Evolutionary conservation across 148 eudicot genomes (phyloP), one percentile per base, ranked within the genome.

Genomic region (Agrostemma githago): DNA sequence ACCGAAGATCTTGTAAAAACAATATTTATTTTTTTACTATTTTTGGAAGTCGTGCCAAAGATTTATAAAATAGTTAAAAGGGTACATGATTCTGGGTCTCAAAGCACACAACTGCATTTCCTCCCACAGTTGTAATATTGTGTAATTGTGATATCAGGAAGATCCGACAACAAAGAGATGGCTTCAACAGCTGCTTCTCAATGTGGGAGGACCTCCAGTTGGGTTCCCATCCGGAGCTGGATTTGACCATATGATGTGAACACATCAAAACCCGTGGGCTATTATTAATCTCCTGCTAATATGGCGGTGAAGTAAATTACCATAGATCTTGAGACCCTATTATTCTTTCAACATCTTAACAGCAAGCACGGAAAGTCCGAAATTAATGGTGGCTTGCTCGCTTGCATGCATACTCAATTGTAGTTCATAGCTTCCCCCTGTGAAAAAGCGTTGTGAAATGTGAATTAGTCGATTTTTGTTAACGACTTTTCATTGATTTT

Each of bases 141-240:
- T 1, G 42, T 62, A 54, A 17, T 48, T 78, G 0, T 78, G 73
- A 63, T 74, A 75, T 79, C 90, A 95, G 98, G 97, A 95, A 62
- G 97, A 95, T 84, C 93, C 90, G 14, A 92, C 93, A 5, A 89
- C 97, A 58, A 88, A 89, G 80, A 88, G 87, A 77, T 95, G 98
- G 98, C 87, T 92, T 26, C 90, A 88, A 72, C 93, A 90, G 75
- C 69, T 95, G 86, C 84, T 95, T 82, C 88, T 76, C 72, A 92
- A 86, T 19, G 93, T 92, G 34, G 90, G 94, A 66, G 89, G 82
- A 16, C 81, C 87, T 15, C 81, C 87, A 72, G 90, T 88, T 58
- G 72, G 85, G 2, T 75, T 90, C 68, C 96, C 84, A 74, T 80
- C 88, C 17, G 98, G 97, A 48, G 76, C 84, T 53, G 90, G 87